A percentile compares a stretch with the other conserved stretches of the same genome.
These are phyloP conservation scores for Vanilla planifolia DNA, from an alignment of 106 monocot genomes.

Conservation along the genomic window DNA sequence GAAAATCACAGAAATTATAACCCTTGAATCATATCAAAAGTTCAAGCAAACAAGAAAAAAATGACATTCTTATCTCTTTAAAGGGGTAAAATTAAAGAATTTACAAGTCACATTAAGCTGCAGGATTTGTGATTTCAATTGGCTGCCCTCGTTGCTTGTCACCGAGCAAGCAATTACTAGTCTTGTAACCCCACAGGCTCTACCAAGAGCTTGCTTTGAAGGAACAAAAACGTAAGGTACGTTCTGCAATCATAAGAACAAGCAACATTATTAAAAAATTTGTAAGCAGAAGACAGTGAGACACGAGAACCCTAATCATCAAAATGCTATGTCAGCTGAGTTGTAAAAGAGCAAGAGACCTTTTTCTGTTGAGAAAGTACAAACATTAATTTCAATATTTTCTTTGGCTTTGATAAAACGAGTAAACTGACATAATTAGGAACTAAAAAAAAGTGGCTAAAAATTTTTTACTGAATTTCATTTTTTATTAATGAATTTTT, in stretches of 20 bases:
- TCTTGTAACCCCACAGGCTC: slow-evolving; percentile 81
- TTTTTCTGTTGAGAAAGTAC: no score
- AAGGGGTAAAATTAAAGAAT: neutral
- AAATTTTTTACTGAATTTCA: no score
- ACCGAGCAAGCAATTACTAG: slow-evolving; percentile 82
- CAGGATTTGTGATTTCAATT: slow-evolving; percentile 70
- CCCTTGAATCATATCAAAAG: neutral
- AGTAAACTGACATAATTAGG: no score
- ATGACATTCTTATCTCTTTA: neutral
- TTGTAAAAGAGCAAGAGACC: no score
- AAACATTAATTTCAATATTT: no score
- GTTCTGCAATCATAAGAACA: slow-evolving; percentile 33
- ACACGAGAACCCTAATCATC: no score
- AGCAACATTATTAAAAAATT: neutral
- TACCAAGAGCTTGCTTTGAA: slow-evolving; percentile 78
- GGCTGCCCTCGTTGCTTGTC: slow-evolving; percentile 81
- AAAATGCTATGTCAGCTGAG: no score
- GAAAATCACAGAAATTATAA: neutral
- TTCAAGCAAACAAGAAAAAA: no score
- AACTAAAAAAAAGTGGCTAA: no score
- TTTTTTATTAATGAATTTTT: no score
- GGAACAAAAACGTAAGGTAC: slow-evolving; percentile 85
- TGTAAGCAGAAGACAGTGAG: no score
- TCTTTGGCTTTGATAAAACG: no score
- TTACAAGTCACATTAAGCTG: slow-evolving; percentile 41